phyloP scores from a whole-genome alignment of 768 basidiomycete genomes.

The Imleria badia region DNA sequence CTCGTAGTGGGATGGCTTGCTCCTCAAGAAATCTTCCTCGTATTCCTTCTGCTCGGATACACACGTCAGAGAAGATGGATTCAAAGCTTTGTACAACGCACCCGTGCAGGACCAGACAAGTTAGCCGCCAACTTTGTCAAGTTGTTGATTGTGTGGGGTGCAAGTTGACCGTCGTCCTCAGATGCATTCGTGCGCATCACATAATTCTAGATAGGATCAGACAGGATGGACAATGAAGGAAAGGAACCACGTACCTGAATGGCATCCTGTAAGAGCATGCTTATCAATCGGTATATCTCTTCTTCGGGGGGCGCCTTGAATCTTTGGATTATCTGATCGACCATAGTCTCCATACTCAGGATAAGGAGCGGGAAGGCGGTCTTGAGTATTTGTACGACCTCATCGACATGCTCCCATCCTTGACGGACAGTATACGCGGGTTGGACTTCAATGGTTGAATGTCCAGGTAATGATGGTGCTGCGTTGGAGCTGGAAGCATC shows the following conservation, averaged over 20 bases:
- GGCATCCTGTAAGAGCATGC: conserved; percentile 84
- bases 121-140: conserved; percentile 61
- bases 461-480: conserved; percentile 10
- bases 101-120: conserved; percentile 56
- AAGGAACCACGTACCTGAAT: conserved; percentile 55
- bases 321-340: conserved; percentile 87
- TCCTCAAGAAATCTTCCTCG: conserved; percentile 85
- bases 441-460: conserved; percentile 21
- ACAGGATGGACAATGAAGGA: not conserved
- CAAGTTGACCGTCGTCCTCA: conserved; percentile 69
- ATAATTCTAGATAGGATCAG: conserved; percentile 51
- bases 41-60: conserved; percentile 65
- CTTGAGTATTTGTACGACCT: conserved; percentile 90
- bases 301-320: conserved; percentile 92
- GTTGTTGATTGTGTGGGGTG: conserved; percentile 52
- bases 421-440: conserved; percentile 48
- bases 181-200: conserved; percentile 60
- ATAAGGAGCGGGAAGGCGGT: conserved; percentile 94
- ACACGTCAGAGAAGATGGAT: not conserved
- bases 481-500: conserved; percentile 17
- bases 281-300: conserved; percentile 89
- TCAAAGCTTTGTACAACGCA: conserved; percentile 31
- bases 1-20: conserved; percentile 77
- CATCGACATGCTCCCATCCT: conserved; percentile 89
- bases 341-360: conserved; percentile 94